Conservation (phyloP, 83 land plant genomes). For the Thuja plicata region DNA sequence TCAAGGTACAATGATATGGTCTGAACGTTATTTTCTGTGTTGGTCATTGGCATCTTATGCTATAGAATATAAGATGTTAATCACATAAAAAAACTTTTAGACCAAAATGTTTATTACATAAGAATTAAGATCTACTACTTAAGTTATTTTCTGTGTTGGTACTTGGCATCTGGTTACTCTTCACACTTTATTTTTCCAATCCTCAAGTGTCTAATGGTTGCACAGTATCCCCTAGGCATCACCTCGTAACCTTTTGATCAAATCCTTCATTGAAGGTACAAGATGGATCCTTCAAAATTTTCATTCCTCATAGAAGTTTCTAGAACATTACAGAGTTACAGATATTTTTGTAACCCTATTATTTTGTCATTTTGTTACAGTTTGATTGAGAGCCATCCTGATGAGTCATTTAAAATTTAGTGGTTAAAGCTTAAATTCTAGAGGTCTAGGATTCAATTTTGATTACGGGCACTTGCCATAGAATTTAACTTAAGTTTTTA, state of each 20-base stretch:
- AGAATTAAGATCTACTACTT: too few species aligned
- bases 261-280: background rate
- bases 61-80: too few species aligned
- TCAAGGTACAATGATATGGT: too few species aligned
- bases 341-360: background rate
- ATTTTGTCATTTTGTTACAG: background rate
- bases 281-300: background rate
- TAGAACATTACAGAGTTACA: background rate
- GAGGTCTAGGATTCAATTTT: background rate
- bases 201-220: background rate
- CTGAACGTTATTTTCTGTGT: background rate
- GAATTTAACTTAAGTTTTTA: background rate
- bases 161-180: background rate
- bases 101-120: too few species aligned
- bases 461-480: background rate
- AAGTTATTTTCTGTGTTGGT: too few species aligned
- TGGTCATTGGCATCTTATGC: background rate
- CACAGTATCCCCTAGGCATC: background rate
- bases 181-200: background rate
- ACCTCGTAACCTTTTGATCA: background rate
- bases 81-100: too few species aligned
- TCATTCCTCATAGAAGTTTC: background rate
- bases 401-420: background rate
- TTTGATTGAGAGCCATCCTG: background rate
- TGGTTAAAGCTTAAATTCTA: background rate